Conservation (phyloP, 306 rosid genomes). For the Rubus parviflorus region DNA sequence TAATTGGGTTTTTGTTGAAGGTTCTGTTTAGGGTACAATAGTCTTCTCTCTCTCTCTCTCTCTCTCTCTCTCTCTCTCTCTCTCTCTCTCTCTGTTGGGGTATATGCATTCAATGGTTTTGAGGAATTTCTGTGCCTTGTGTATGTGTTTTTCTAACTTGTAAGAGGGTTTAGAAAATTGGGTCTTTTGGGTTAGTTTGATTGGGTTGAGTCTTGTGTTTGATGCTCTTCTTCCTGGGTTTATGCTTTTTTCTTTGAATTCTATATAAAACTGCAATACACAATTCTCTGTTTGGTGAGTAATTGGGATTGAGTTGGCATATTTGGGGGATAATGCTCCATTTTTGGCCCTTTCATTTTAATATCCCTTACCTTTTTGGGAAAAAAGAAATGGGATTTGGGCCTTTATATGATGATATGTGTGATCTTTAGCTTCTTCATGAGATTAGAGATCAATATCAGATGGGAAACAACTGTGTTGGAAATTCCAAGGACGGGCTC, state of each 20-base stretch:
- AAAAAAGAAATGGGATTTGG: conserved; percentile 7
- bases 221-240: conserved; percentile 7
- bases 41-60: neutral
- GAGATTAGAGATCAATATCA: conserved; percentile 15
- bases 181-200: neutral
- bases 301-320: conserved; percentile 13
- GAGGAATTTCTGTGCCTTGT: neutral
- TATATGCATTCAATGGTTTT: neutral
- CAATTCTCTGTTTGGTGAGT: neutral
- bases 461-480: conserved; percentile 88
- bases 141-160: neutral
- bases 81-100: too few relatives aligned
- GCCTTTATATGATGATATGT: neutral
- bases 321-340: conserved; percentile 1
- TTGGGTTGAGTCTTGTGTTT: neutral
- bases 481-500: conserved; percentile 37
- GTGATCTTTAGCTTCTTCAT: conserved; percentile 2
- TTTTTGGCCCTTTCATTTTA: neutral
- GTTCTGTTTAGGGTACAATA: conserved; percentile 8
- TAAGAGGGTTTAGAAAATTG: neutral
- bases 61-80: too few relatives aligned
- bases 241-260: neutral
- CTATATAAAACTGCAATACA: neutral
- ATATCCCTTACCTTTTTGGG: conserved; percentile 6
- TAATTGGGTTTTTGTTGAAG: conserved; percentile 22